Percentiles rank a stretch among this genome's conserved stretches.
Evolutionary conservation across 345 rosid genomes (phyloP).

Genomic region (Citrus hindsii): DNA sequence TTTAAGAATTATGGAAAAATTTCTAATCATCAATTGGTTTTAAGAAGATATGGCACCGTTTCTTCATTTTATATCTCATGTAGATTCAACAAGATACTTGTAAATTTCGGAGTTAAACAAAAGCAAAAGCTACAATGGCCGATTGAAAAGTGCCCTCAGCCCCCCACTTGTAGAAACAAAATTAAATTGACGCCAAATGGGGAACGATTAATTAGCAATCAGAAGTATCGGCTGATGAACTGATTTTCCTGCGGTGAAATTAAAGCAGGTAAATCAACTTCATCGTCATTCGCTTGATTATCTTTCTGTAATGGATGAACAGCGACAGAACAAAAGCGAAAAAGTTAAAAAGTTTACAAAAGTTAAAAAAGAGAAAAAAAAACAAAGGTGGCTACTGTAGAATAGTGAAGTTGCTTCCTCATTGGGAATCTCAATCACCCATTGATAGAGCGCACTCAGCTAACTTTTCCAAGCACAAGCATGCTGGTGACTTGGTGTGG

Average conservation of each 20-base stretch:
- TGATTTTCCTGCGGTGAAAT: not conserved
- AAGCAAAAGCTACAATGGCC: no score
- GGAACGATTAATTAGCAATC: not conserved
- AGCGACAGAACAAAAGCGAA: not conserved
- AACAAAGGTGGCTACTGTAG: not conserved
- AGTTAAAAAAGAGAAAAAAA: not conserved
- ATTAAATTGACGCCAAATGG: not conserved
- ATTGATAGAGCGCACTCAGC: not conserved
- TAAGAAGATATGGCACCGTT: not conserved
- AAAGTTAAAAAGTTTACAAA: no score
- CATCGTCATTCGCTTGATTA: not conserved
- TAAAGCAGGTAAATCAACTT: not conserved
- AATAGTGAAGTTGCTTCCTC: not conserved
- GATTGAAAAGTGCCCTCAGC: not conserved
- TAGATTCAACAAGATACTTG: not conserved
- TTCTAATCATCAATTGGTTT: not conserved
- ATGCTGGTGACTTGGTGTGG: not conserved
- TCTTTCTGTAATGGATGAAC: not conserved
- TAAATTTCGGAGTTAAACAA: not conserved
- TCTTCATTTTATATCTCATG: not conserved
- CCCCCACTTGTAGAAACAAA: not conserved
- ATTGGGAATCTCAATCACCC: not conserved
- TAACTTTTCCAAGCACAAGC: not conserved
- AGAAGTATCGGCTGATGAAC: not conserved
- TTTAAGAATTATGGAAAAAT: not conserved